Base-by-base conservation (phyloP, 2,329 filamentous ascomycete genomes). In the Arthrinium puccinioides region DNA sequence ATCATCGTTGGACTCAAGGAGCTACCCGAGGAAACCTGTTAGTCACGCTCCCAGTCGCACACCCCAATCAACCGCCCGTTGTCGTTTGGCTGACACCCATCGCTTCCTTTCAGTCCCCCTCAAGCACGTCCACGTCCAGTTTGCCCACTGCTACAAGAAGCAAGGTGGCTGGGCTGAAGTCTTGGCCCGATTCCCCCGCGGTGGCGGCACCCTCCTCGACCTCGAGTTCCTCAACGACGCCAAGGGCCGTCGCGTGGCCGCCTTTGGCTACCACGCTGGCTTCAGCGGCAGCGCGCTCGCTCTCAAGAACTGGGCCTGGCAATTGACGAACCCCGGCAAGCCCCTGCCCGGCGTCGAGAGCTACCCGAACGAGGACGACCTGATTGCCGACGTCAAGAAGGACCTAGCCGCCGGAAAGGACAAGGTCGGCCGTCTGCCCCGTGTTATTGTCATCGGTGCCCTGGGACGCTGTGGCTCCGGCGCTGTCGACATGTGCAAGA, bases 391-490 rank as follows among this genome's bases (percentile, higher is more conserved):
- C 50, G 80, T 94, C 47, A 84, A 86, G 70, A 74, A 77, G 53
- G 72, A 77, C 26, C 68, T 94, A 19, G 75, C 76, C 35, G 68
- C 71, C 21, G 85, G 81, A 38, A 72, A 76, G 53, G 76, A 76
- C 54, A 59, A 61, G 20, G 79, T 84, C 56, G 71, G 71, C 9
- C 73, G 70, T 45, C 66, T 74, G 50, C 88, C 88, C 5, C 76
- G 76, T 44, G 78, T 88, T 42, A 76, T 97, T 42, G 80, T 96
- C 37, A 90, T 96, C 46, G 90, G 90, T 45, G 87, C 77, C 2
- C 69, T 84, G n/a, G 82, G 85, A 27, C 79, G 89, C 48, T 96
- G 89, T 56, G 88, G 89, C 39, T 78, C 74, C 31, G 90, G 90
- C 44, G 89, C 89, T 15, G 80, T 90, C 25, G 84, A 94, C 50